A percentile compares a stretch with the other conserved stretches of the same genome.
Conservation (phyloP, 352 stramenopile genomes). For the Globisporangium cystogenes region DNA sequence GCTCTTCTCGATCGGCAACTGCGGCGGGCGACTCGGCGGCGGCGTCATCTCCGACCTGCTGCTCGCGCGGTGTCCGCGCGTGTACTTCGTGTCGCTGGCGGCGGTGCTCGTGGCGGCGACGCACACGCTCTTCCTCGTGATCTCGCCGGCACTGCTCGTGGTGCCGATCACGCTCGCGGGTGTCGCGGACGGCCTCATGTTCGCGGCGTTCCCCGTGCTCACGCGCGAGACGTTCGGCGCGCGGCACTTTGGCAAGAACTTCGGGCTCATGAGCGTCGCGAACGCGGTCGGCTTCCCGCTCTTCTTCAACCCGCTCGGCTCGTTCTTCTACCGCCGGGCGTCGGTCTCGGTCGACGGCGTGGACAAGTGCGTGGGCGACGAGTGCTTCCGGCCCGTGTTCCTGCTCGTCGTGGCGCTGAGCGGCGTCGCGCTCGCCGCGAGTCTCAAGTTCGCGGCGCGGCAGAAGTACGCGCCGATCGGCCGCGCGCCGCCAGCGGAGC, state of each 20-base stretch:
- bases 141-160: slow-evolving; percentile 30
- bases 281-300: slow-evolving; percentile 71
- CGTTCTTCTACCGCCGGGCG: slow-evolving; percentile 46
- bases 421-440: slow-evolving; percentile 39
- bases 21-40: slow-evolving; percentile 41
- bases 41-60: slow-evolving; percentile 60
- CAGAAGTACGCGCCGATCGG: slow-evolving; percentile 21
- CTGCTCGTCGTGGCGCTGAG: slow-evolving; percentile 48
- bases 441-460: slow-evolving; percentile 39
- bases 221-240: slow-evolving; percentile 64
- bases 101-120: slow-evolving; percentile 51
- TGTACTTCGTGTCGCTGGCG: slow-evolving; percentile 54
- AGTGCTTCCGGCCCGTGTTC: slow-evolving; percentile 66
- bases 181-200: slow-evolving; percentile 68
- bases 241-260: slow-evolving; percentile 77
- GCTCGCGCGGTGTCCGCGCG: slow-evolving; percentile 34
- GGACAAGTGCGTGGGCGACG: slow-evolving; percentile 39
- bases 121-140: slow-evolving; percentile 49
- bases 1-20: slow-evolving; percentile 71
- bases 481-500: too few relatives aligned
- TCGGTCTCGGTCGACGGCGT: slow-evolving; percentile 27
- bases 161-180: slow-evolving; percentile 59
- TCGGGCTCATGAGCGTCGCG: slow-evolving; percentile 64
- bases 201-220: slow-evolving; percentile 61
- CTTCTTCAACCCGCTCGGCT: slow-evolving; percentile 63